phyloP scores from a whole-genome alignment of 345 rosid species.

The Citrus medica region DNA sequence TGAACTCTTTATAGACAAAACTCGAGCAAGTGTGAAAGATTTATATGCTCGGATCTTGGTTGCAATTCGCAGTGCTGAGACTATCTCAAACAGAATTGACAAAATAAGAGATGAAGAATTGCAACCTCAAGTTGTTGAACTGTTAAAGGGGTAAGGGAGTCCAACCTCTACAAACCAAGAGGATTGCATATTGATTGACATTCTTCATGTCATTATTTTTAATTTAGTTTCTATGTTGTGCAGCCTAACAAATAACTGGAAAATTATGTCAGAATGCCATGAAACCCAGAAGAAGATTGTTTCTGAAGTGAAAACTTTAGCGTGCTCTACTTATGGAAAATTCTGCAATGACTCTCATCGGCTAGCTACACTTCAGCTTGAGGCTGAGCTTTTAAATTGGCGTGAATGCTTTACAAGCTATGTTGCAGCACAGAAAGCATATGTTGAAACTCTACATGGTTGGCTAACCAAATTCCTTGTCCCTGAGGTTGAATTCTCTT shows the following conservation, averaged over 20 bases:
- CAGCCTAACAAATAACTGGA: slow-evolving; percentile 63
- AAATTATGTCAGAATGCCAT: slow-evolving; percentile 63
- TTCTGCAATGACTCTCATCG: slow-evolving; percentile 65
- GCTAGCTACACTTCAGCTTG: slow-evolving; percentile 72
- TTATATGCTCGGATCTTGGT: slow-evolving; percentile 66
- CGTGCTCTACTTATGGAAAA: slow-evolving; percentile 45
- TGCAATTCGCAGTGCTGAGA: slow-evolving; percentile 65
- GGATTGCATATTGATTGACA: not conserved
- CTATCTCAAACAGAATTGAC: slow-evolving; percentile 60
- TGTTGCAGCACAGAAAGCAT: slow-evolving; percentile 51
- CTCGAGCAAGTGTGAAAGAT: slow-evolving; percentile 57
- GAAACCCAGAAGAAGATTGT: slow-evolving; percentile 69
- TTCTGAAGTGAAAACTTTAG: slow-evolving; percentile 54
- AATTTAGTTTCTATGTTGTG: slow-evolving; percentile 13
- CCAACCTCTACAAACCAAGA: not conserved
- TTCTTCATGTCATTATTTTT: slow-evolving; percentile 9
- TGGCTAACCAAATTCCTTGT: slow-evolving; percentile 68
- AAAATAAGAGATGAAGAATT: slow-evolving; percentile 68
- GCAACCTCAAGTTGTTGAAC: slow-evolving; percentile 62
- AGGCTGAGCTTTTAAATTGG: slow-evolving; percentile 72
- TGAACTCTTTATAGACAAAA: slow-evolving; percentile 46
- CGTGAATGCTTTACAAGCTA: slow-evolving; percentile 48
- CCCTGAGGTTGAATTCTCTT: slow-evolving; percentile 55
- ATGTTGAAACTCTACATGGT: slow-evolving; percentile 49
- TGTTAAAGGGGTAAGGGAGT: slow-evolving; percentile 60